Evolutionary conservation across 163 green algal species (phyloP), one percentile per base, ranked within the genome.

Genomic region (Trebouxiophyceae sp.): DNA sequence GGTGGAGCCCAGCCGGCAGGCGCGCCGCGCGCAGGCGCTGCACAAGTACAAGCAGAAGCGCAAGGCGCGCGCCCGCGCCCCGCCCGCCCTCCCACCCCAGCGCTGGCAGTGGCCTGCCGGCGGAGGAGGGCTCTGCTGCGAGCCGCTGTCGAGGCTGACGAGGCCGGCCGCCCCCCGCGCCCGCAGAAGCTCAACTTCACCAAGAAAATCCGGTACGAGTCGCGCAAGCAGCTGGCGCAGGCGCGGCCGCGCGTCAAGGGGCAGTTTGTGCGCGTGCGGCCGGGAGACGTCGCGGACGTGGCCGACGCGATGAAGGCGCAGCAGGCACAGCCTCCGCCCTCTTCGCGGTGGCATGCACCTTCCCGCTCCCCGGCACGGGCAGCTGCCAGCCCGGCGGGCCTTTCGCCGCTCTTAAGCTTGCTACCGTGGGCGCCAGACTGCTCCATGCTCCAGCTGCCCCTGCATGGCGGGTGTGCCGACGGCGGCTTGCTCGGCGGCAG

Each of bases 161-260:
- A n/a, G n/a, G 39, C 39, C 8, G 16, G 39, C 39, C 16, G 39
- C 16, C 8, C 16, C 39, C 39, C 8, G 58, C 7, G 32, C 1
- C 58, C 29, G 61, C 60, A 67, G 66, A 76, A 78, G 39, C 58
- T 80, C 32, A 57, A 54, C 45, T 72, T 72, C 59, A 74, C 67
- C 0, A 86, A 77, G 55, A 86, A 84, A 65, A 86, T 86, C 54
- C 67, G 79, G n/a, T 86, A 86, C 58, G 74, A 83, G 69, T 75
- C 47, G 28, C 68, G 79, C 60, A 86, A 86, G 70, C 71, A 77
- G 55, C 74, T 86, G 56, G 80, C 80, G 0, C 62, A 83, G 24
- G 68, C 76, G 26, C 63, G 80, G 34, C 80, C 80, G 5, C 68
- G 80, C 6, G 65, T 86, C 12, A 71, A 70, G 23, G 80, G 80